phyloP scores from a whole-genome alignment of 257 asterid genomes.

The Fraxinus pennsylvanica region DNA sequence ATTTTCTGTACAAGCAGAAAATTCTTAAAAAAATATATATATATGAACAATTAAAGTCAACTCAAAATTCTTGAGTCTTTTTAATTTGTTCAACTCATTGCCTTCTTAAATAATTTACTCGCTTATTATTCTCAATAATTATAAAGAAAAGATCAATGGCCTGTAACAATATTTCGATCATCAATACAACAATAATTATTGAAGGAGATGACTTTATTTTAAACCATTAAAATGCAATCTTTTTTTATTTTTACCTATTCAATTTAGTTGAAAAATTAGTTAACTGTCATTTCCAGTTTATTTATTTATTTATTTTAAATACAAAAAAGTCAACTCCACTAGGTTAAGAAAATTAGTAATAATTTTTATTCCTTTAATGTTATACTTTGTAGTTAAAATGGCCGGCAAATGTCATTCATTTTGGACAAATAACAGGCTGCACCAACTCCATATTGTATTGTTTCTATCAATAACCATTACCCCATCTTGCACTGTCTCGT shows the following conservation, averaged over 20 bases:
- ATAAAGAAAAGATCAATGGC: background rate
- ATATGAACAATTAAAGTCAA: conserved; percentile 21
- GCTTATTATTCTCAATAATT: conserved; percentile 7
- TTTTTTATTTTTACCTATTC: no score
- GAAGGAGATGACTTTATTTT: no score
- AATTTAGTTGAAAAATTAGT: background rate
- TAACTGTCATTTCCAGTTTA: background rate
- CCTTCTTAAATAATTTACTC: conserved; percentile 25
- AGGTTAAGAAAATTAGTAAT: background rate
- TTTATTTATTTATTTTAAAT: background rate
- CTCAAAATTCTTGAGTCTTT: conserved; percentile 10
- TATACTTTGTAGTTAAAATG: conserved; percentile 11
- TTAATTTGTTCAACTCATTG: conserved; percentile 13
- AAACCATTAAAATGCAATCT: no score
- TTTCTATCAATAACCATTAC: conserved; percentile 17
- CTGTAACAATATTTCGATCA: no score
- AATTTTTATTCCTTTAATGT: background rate
- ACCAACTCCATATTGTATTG: background rate
- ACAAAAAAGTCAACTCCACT: background rate
- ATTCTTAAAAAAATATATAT: no score
- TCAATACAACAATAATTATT: no score
- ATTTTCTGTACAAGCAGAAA: no score
- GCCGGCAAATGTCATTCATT: conserved; percentile 8
- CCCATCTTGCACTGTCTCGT: conserved; percentile 22
- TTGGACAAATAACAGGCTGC: conserved; percentile 22